Percentiles rank a stretch among this genome's conserved stretches.
Evolutionary conservation across 768 basidiomycete genomes (phyloP).

Genomic region (Rhizopogon rudus): DNA sequence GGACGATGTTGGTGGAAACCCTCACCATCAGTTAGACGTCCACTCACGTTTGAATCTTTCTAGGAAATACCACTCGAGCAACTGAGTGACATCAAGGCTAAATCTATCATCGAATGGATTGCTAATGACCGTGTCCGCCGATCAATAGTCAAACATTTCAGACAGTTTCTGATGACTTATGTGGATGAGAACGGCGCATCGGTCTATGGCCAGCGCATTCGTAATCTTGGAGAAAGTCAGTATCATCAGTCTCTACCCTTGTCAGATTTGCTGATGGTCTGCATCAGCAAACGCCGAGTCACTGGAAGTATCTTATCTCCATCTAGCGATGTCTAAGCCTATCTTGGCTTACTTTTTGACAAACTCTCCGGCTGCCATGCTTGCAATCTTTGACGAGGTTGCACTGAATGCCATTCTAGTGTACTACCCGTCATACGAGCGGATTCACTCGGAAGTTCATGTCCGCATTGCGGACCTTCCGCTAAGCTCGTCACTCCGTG

Average conservation of each 20-base stretch:
- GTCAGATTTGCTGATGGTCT: slow-evolving; percentile 8
- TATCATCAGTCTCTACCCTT: slow-evolving; percentile 7
- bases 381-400: slow-evolving; percentile 92
- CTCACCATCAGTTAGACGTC: neutral
- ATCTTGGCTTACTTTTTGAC: slow-evolving; percentile 97
- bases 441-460: slow-evolving; percentile 97
- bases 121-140: slow-evolving; percentile 86
- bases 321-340: slow-evolving; percentile 87
- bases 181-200: slow-evolving; percentile 89
- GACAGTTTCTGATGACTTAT: slow-evolving; percentile 93
- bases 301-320: slow-evolving; percentile 95
- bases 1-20: slow-evolving; percentile 64
- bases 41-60: slow-evolving; percentile 10
- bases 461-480: slow-evolving; percentile 96
- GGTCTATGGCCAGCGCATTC: slow-evolving; percentile 93
- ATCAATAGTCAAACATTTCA: slow-evolving; percentile 89
- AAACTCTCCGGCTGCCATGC: slow-evolving; percentile 90
- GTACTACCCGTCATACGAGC: slow-evolving; percentile 93
- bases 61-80: slow-evolving; percentile 95
- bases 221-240: slow-evolving; percentile 90
- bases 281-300: slow-evolving; percentile 89
- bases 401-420: slow-evolving; percentile 92
- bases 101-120: slow-evolving; percentile 98
- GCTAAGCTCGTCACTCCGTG: slow-evolving; percentile 83
- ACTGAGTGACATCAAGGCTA: slow-evolving; percentile 95